Base-by-base conservation (phyloP, 345 rosid species). In the Pugionium cornutum region DNA sequence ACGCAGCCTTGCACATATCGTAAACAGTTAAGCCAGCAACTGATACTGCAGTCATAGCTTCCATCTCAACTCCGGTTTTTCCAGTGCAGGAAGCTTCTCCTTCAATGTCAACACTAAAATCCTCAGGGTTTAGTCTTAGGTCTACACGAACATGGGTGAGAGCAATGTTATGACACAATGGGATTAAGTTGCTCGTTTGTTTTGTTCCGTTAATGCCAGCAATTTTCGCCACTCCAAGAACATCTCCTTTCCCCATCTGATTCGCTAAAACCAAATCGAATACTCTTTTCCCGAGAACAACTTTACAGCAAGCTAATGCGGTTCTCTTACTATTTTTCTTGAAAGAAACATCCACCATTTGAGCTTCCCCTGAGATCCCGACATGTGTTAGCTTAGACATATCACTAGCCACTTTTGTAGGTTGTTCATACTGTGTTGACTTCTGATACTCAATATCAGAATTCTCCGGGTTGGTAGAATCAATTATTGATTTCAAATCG, bases 1-100 rank as follows among this genome's bases (percentile, higher is more conserved):
- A 94, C 56, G 95, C 96, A 74, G 95, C 99, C 81, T 90, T 88
- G 76, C 99, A 94, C 99, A 90, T 94, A 61, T 94, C 99, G 35
- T 94, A 86, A 36, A 90, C 95, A n/a, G 95, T 86, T 33, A 94
- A 83, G 9, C 91, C 92, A 4, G 97, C 96, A 55, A 84, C 81
- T 2, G 83, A 76, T 40, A 84, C 96, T 25, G 96, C 92, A 2
- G 89, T 84, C 95, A 90, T 30, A 25, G 95, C 99, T 79, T 94
- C 99, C 91, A 90, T 94, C 53, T 90, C 97, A 6, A 94, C 99
- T 44, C 96, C 95, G 0, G 95, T 94, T 82, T 82, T 88, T 4
- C 89, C 97, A 3, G 85, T 86, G 7, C 88, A 80, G 2, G 85
- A 68, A 18, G 95, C 91, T 78, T 86, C 97, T 62, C 89, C 96